Percentiles rank a stretch among this genome's conserved stretches.
These are phyloP conservation scores for Coemansia sp. DNA, from an alignment of 192 early-diverging fungal genomes.

Conservation along the genomic window DNA sequence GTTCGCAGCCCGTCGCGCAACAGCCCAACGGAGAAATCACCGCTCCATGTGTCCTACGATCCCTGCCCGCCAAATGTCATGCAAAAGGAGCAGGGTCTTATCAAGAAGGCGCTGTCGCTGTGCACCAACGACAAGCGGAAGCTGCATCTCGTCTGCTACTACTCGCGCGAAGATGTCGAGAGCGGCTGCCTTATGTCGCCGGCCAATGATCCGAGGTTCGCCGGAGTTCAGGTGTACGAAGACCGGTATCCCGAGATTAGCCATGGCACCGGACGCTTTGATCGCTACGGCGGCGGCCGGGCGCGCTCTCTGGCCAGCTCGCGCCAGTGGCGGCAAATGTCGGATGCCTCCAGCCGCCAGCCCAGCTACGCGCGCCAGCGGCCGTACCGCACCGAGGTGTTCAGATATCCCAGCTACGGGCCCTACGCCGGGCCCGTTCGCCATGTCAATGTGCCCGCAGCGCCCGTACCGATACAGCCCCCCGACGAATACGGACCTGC, in stretches of 20 bases:
- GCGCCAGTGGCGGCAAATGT: conserved; percentile 16
- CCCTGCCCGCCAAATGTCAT: conserved; percentile 44
- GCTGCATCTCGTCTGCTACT: conserved; percentile 88
- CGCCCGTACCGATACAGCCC: not conserved
- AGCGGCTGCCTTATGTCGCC: conserved; percentile 64
- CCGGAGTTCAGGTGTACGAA: conserved; percentile 61
- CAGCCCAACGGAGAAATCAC: conserved; percentile 11
- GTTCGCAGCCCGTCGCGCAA: conserved; percentile 30
- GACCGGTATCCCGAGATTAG: conserved; percentile 78
- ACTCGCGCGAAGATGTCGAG: conserved; percentile 71
- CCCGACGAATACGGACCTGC: not conserved
- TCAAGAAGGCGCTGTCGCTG: conserved; percentile 85
- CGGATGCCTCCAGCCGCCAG: not conserved
- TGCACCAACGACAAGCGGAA: conserved; percentile 75
- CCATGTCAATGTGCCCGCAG: conserved; percentile 23
- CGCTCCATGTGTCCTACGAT: conserved; percentile 27
- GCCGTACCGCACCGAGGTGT: conserved; percentile 30
- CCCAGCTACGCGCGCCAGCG: conserved; percentile 21
- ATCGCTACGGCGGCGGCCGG: conserved; percentile 32
- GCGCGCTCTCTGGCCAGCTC: conserved; percentile 8
- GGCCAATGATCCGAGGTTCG: conserved; percentile 58
- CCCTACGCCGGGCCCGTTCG: conserved; percentile 35
- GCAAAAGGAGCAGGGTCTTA: conserved; percentile 71
- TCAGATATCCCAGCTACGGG: conserved; percentile 39
- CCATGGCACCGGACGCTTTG: conserved; percentile 24